These are phyloP conservation scores for Aspergillus piperis DNA, from an alignment of 2,329 filamentous ascomycete species.

Conservation along the genomic window DNA sequence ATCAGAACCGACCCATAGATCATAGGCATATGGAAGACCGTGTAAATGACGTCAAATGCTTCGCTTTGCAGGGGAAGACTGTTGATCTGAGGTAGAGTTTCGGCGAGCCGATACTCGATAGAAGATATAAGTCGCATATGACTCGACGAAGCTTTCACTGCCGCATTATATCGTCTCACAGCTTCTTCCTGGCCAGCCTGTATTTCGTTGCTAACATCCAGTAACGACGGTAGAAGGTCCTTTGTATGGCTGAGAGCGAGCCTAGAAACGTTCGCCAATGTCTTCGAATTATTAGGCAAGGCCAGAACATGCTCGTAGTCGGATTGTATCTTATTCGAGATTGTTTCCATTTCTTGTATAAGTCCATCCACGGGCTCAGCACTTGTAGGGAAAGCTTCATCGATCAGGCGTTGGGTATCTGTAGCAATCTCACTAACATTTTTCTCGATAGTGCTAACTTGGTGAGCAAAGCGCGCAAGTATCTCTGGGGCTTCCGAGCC, in stretches of 20 bases:
- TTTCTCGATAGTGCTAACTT: slow-evolving; percentile 63
- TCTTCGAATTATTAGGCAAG: slow-evolving; percentile 67
- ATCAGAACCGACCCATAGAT: slow-evolving; percentile 87
- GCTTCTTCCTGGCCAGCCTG: slow-evolving; percentile 51
- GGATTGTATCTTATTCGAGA: slow-evolving; percentile 81
- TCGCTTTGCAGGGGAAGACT: slow-evolving; percentile 74
- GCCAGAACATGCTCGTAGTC: slow-evolving; percentile 78
- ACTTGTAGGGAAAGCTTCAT: slow-evolving; percentile 52
- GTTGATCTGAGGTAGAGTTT: slow-evolving; percentile 71
- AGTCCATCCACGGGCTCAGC: slow-evolving; percentile 67
- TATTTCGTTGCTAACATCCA: slow-evolving; percentile 58
- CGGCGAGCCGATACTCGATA: slow-evolving; percentile 73
- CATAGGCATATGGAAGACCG: slow-evolving; percentile 80
- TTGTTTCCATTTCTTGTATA: slow-evolving; percentile 79
- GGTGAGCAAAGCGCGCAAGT: slow-evolving; percentile 61
- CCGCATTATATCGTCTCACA: slow-evolving; percentile 66
- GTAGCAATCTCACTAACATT: slow-evolving; percentile 61
- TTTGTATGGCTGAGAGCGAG: slow-evolving; percentile 65
- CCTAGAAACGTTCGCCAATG: slow-evolving; percentile 62
- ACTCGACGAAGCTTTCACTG: slow-evolving; percentile 65
- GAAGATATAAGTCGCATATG: slow-evolving; percentile 82
- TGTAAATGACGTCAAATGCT: slow-evolving; percentile 76
- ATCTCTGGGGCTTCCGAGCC: slow-evolving; percentile 64
- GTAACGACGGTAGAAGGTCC: slow-evolving; percentile 62
- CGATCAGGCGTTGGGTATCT: slow-evolving; percentile 48